Percentiles rank a stretch among this genome's conserved stretches.
Conservation (phyloP, 345 rosid species). For the Citropsis articulata region DNA sequence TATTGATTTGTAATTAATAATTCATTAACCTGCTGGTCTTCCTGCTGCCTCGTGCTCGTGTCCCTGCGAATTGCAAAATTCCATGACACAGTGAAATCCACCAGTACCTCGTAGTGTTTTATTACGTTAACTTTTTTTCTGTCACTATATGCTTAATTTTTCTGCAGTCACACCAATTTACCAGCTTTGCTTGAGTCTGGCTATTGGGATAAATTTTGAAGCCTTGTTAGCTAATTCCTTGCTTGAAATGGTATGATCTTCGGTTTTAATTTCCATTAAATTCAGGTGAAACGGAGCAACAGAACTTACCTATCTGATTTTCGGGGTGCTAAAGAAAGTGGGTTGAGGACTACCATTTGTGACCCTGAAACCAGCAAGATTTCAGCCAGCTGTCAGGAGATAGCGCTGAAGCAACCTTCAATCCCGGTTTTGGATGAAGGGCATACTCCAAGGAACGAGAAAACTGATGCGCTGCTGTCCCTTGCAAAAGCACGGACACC, state of each 20-base stretch:
- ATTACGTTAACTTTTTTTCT: neutral
- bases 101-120: neutral
- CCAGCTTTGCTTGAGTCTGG: neutral
- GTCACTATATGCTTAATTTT: neutral
- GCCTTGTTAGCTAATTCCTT: slow-evolving; percentile 8
- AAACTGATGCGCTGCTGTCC: slow-evolving; percentile 62
- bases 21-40: neutral
- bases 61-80: neutral
- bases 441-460: slow-evolving; percentile 78
- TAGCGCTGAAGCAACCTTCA: slow-evolving; percentile 62
- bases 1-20: neutral
- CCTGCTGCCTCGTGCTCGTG: neutral
- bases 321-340: slow-evolving; percentile 48
- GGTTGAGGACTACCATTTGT: slow-evolving; percentile 61
- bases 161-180: no score
- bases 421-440: slow-evolving; percentile 86
- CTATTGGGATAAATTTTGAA: neutral
- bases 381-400: slow-evolving; percentile 49
- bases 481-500: slow-evolving; percentile 75
- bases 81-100: neutral
- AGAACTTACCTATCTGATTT: slow-evolving; percentile 54
- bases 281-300: slow-evolving; percentile 57
- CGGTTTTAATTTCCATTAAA: slow-evolving; percentile 3
- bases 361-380: slow-evolving; percentile 37
- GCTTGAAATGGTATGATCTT: neutral